Evolutionary conservation across 75 land plant genomes (phyloP).

Genomic region (Azolla pinnata): DNA sequence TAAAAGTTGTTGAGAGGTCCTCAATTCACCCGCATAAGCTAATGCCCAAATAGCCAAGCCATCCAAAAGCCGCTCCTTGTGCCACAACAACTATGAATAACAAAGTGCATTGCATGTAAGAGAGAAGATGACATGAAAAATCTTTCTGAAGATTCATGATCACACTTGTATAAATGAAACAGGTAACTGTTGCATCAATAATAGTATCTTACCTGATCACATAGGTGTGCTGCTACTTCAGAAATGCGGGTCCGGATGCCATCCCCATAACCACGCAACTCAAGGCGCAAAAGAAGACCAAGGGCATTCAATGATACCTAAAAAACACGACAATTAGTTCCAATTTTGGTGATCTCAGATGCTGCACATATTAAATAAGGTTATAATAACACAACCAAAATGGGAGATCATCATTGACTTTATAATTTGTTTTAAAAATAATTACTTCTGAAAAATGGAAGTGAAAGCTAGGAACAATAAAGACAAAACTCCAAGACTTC

Average conservation of each 20-base stretch:
- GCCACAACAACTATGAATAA: slow-evolving; percentile 47
- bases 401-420: too few relatives aligned
- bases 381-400: too few relatives aligned
- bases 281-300: slow-evolving; percentile 60
- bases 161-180: too few relatives aligned
- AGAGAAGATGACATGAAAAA: neutral
- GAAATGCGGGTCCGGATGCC: neutral
- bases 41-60: slow-evolving; percentile 67
- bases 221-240: neutral
- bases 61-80: slow-evolving; percentile 73
- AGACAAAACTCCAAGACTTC: too few relatives aligned
- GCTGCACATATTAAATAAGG: too few relatives aligned
- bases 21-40: slow-evolving; percentile 23
- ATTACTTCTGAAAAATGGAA: too few relatives aligned
- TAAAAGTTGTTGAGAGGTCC: slow-evolving; percentile 43
- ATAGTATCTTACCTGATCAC: neutral
- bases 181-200: too few relatives aligned
- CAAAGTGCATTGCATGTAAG: neutral
- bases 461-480: too few relatives aligned
- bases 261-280: slow-evolving; percentile 38
- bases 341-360: too few relatives aligned
- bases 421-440: too few relatives aligned
- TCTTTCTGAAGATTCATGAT: too few relatives aligned
- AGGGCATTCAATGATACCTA: slow-evolving; percentile 83
- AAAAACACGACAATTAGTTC: too few relatives aligned